Evolutionary conservation across 495 filamentous ascomycete species (phyloP), one percentile per base, ranked within the genome.

Genomic region (Pyrenula massariospora): DNA sequence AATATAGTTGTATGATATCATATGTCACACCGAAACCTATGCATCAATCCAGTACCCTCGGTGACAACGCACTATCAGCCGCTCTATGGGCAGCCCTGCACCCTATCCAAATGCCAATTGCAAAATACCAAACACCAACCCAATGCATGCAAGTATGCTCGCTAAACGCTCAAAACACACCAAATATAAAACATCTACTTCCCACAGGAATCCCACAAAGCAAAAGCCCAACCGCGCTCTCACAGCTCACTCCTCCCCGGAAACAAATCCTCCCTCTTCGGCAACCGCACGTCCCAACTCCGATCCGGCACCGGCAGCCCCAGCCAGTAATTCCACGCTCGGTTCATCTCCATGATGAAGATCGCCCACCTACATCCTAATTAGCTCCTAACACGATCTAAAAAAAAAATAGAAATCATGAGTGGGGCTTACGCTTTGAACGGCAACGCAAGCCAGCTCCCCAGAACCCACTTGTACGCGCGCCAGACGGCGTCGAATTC

Each of bases 281-380:
- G 79, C 25, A 73, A 59, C 59, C 75, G 65, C 25, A 91, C 67
- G 54, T 73, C 70, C 88, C 88, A 95, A 11, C 68, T 72, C 59
- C 88, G 75, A 3, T 85, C 84, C 50, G 71, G 71, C 19, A 91
- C 81, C 8, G 89, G 86, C 55, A 89, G 66, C 24, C 91, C 91
- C n/a, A 95, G 70, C 73, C 84, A 96, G 63, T 74, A 88, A 52
- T 85, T 77, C 81, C 84, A 92, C 19, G 87, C 59, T 48, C 91
- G 77, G 50, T 65, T 65, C 2, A 78, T 49, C 66, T 95, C 89
- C 0, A 76, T 62, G 2, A 80, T 58, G 10, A 74, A 23, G 53
- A 96, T 85, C 24, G 79, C 66, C 58, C 73, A 81, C 11, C 87
- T 91, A 55, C 3, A 55, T 11, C 51, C 20, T 55, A 23, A 50